Base-by-base conservation (phyloP, 2,329 filamentous ascomycete species). In the Triangularia verruculosa region DNA sequence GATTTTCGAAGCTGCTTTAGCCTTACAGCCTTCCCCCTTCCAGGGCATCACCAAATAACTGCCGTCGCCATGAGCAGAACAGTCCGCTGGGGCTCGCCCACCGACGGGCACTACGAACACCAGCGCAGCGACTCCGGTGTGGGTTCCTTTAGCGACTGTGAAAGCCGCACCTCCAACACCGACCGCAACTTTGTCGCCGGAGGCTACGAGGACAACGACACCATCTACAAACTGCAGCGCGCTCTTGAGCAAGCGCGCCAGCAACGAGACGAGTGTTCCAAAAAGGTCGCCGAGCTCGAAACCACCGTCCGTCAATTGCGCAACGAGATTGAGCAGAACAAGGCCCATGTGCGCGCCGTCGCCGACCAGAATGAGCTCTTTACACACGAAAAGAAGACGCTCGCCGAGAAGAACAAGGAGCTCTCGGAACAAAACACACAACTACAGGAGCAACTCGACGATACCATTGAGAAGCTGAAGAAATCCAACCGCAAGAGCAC, bases 51-150 rank as follows among this genome's bases (percentile, higher is more conserved):
- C 53, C 54, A 30, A 55, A 24, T 51, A 32, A 39, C 59, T 57
- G 43, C 64, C 64, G 64, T 62, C 64, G 61, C 24, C 64, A 68
- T 67, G 66, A 67, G 64, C 65, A 73, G 72, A 64, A 72, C 66
- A 64, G 74, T 76, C 67, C 72, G 70, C 68, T 76, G 74, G 67
- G 69, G 71, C 55, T 73, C 72, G 34, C 70, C 72, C 59, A 64
- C 67, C 64, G 68, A 70, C 59, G 72, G 69, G 67, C 71, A 69
- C 66, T 72, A 73, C 56, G 69, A 70, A 39, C 68, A 72, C 55
- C 70, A 72, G 34, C 69, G 70, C 53, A 74, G 71, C 68, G 74
- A 75, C 64, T 75, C 73, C 11, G 74, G 72, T 39, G 67, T 72
- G 57, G 73, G 72, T 67, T 74, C 73, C 62, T 71, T 72, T 62